phyloP scores from a whole-genome alignment of 805 yeast species.

The Starmerella gropengiesseri region DNA sequence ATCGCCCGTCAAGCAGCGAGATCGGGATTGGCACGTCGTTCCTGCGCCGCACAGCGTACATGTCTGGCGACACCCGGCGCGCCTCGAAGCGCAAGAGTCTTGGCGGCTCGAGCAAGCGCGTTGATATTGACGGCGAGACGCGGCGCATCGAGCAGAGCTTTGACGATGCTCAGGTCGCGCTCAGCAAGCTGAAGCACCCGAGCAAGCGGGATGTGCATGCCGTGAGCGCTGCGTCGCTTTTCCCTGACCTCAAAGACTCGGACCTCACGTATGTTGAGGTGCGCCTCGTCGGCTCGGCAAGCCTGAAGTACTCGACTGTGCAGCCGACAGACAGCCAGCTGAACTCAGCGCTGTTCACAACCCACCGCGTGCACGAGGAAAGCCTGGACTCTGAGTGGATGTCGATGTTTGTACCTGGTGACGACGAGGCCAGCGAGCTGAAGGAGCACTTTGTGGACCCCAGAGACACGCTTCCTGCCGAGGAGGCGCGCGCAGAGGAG shows the following conservation, averaged over 20 bases:
- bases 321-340: conserved; percentile 24
- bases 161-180: conserved; percentile 42
- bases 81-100: conserved; percentile 23
- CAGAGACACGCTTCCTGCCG: conserved; percentile 28
- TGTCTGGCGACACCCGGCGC: conserved; percentile 48
- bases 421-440: conserved; percentile 34
- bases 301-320: conserved; percentile 25
- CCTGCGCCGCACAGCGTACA: conserved; percentile 69
- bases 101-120: conserved; percentile 22
- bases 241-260: conserved; percentile 86
- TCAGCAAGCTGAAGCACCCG: conserved; percentile 58
- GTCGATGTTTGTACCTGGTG: conserved; percentile 47
- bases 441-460: conserved; percentile 38
- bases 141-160: conserved; percentile 69
- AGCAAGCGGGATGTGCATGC: conserved; percentile 61
- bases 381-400: conserved; percentile 48
- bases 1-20: conserved; percentile 12
- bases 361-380: conserved; percentile 25
- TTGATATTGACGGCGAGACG: conserved; percentile 54
- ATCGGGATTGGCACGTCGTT: conserved; percentile 22
- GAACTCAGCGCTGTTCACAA: conserved; percentile 51
- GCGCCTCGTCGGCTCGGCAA: conserved; percentile 38
- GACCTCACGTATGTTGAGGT: conserved; percentile 50
- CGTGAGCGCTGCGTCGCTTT: conserved; percentile 62
- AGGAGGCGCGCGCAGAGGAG: conserved; percentile 21